Conservation (phyloP, 2,329 filamentous ascomycete genomes). For the Juglanconis sp. region DNA sequence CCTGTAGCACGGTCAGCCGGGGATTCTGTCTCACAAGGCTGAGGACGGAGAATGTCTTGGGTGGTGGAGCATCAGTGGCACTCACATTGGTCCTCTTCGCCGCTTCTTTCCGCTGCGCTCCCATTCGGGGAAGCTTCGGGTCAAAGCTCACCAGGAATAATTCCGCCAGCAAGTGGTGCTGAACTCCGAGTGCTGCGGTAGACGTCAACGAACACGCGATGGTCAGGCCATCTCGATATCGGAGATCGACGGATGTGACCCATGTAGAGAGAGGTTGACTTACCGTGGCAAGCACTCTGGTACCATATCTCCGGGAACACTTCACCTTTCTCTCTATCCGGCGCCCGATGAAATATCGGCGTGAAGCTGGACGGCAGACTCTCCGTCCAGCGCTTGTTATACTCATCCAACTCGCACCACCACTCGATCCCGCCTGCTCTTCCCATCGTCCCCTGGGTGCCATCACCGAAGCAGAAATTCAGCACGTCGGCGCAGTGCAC, state of each 20-base stretch:
- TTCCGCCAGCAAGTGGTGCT: slow-evolving; percentile 56
- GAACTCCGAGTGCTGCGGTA: slow-evolving; percentile 51
- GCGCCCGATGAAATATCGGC: slow-evolving; percentile 48
- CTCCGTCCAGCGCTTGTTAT: slow-evolving; percentile 44
- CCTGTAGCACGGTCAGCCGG: slow-evolving; percentile 25
- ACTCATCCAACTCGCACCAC: slow-evolving; percentile 44
- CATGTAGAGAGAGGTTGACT: slow-evolving; percentile 18
- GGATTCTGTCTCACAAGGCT: background rate
- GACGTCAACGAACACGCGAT: background rate
- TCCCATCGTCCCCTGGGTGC: slow-evolving; percentile 3
- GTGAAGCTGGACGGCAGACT: slow-evolving; percentile 49
- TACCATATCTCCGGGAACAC: slow-evolving; percentile 59
- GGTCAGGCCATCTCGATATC: background rate
- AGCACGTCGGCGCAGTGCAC: slow-evolving; percentile 62
- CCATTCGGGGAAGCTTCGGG: slow-evolving; percentile 49
- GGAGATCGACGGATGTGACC: background rate
- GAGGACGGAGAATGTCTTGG: background rate
- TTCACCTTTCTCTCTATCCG: slow-evolving; percentile 27
- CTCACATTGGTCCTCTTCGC: slow-evolving; percentile 38
- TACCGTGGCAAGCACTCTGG: slow-evolving; percentile 52
- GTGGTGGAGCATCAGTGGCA: background rate
- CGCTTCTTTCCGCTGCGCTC: slow-evolving; percentile 35
- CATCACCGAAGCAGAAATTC: slow-evolving; percentile 57
- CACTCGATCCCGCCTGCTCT: slow-evolving; percentile 26
- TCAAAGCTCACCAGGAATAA: slow-evolving; percentile 57